Evolutionary conservation across 805 yeast species (phyloP).

Genomic region (Candida sakaeoensis): DNA sequence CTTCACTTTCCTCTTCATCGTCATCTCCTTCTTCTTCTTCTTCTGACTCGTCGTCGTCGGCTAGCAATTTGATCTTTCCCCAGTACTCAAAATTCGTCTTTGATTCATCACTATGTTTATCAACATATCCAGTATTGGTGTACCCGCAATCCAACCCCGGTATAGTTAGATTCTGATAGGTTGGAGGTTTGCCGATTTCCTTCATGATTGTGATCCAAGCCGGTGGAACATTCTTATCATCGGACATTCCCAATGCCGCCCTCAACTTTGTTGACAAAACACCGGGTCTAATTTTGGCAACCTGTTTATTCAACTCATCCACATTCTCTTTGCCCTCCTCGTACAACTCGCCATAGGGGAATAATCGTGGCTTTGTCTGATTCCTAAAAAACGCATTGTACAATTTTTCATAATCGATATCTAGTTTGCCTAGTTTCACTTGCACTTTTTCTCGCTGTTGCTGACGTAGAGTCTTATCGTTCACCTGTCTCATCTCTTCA

Average conservation of each 20-base stretch:
- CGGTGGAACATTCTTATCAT: slow-evolving; percentile 45
- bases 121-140: slow-evolving; percentile 32
- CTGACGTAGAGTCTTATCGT: slow-evolving; percentile 62
- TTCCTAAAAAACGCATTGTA: slow-evolving; percentile 83
- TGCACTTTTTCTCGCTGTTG: slow-evolving; percentile 79
- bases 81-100: slow-evolving; percentile 20
- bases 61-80: slow-evolving; percentile 33
- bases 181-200: slow-evolving; percentile 76
- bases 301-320: slow-evolving; percentile 35
- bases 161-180: slow-evolving; percentile 62
- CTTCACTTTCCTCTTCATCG: slow-evolving; percentile 43
- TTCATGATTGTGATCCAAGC: slow-evolving; percentile 80
- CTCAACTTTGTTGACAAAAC: slow-evolving; percentile 56
- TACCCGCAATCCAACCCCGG: slow-evolving; percentile 43
- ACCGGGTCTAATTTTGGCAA: slow-evolving; percentile 60
- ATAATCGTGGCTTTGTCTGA: slow-evolving; percentile 70
- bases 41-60: slow-evolving; percentile 26
- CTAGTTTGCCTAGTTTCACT: slow-evolving; percentile 82
- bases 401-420: slow-evolving; percentile 77
- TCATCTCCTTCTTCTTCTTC: slow-evolving; percentile 56
- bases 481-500: slow-evolving; percentile 72
- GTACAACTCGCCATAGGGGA: slow-evolving; percentile 70
- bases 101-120: slow-evolving; percentile 12
- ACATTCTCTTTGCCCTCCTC: slow-evolving; percentile 67
- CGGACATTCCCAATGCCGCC: slow-evolving; percentile 64